phyloP scores from a whole-genome alignment of 495 filamentous ascomycete genomes.

The Lichina pygmaea region DNA sequence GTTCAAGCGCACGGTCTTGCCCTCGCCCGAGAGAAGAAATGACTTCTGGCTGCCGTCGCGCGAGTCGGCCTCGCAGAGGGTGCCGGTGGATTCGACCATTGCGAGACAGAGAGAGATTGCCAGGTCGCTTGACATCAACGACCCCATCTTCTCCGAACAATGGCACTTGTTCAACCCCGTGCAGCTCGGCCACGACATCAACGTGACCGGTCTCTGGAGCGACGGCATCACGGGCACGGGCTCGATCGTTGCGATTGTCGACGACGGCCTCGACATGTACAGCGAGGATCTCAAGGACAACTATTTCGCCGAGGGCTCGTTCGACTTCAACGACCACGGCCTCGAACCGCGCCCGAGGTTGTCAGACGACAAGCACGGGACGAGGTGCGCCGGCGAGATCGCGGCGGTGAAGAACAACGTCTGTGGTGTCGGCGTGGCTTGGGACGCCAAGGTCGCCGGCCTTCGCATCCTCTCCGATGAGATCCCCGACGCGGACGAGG shows the following conservation, averaged over 20 bases:
- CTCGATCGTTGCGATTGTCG: conserved; percentile 72
- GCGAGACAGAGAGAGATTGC: conserved; percentile 32
- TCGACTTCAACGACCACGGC: conserved; percentile 73
- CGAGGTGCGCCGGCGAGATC: conserved; percentile 83
- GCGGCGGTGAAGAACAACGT: conserved; percentile 72
- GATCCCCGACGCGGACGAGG: conserved; percentile 87
- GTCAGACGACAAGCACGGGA: conserved; percentile 67
- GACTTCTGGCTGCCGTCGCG: conserved; percentile 2
- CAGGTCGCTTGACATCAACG: conserved; percentile 37
- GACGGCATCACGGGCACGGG: conserved; percentile 82
- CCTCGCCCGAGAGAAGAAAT: conserved; percentile 11
- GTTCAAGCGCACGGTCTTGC: conserved; percentile 39
- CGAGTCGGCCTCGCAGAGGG: neutral
- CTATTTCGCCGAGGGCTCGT: conserved; percentile 74
- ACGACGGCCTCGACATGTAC: conserved; percentile 93
- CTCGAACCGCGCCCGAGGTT: conserved; percentile 57
- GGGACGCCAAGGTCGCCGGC: conserved; percentile 61
- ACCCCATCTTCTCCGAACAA: conserved; percentile 80
- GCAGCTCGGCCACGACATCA: conserved; percentile 70
- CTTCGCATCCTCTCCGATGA: conserved; percentile 72
- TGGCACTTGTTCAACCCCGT: conserved; percentile 83
- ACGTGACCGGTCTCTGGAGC: conserved; percentile 77
- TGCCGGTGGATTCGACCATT: conserved; percentile 17
- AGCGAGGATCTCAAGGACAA: conserved; percentile 82
- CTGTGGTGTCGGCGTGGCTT: conserved; percentile 90